A percentile compares a stretch with the other conserved stretches of the same genome.
phyloP scores from a whole-genome alignment of 352 stramenopile genomes.

The Thalassiosira ordinaria region DNA sequence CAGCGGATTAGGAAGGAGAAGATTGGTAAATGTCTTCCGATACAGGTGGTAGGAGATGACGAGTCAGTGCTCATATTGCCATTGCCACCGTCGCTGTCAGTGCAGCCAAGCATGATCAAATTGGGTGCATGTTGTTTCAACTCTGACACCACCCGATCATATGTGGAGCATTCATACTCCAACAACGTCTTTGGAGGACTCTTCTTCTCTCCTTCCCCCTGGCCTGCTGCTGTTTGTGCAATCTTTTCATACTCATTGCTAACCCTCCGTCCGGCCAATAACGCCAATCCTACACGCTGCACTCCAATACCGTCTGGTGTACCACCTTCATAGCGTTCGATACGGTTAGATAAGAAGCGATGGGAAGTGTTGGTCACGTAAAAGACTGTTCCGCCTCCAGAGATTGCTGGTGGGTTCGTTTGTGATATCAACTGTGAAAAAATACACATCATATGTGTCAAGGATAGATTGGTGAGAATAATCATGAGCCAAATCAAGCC shows the following conservation, averaged over 20 bases:
- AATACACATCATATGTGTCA: no score
- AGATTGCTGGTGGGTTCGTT: conserved; percentile 69
- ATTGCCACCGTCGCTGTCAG: conserved; percentile 44
- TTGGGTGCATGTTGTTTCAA: conserved; percentile 73
- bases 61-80: background rate
- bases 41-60: background rate
- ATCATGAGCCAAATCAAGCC: no score
- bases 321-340: conserved; percentile 95
- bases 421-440: conserved; percentile 61
- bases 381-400: conserved; percentile 86
- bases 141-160: conserved; percentile 50
- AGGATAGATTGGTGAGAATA: background rate
- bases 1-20: conserved; percentile 94
- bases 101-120: conserved; percentile 90
- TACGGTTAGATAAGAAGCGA: conserved; percentile 90
- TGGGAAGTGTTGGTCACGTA: conserved; percentile 89
- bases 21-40: conserved; percentile 88
- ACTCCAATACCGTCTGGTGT: conserved; percentile 94
- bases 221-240: conserved; percentile 17
- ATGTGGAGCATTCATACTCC: conserved; percentile 71
- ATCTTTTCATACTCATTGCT: conserved; percentile 64
- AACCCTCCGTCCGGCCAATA: conserved; percentile 89
- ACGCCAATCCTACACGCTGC: conserved; percentile 91
- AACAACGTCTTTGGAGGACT: conserved; percentile 52
- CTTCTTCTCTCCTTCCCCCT: background rate